phyloP scores from a whole-genome alignment of 176 grass and related monocot genomes.

The Thalia dealbata region DNA sequence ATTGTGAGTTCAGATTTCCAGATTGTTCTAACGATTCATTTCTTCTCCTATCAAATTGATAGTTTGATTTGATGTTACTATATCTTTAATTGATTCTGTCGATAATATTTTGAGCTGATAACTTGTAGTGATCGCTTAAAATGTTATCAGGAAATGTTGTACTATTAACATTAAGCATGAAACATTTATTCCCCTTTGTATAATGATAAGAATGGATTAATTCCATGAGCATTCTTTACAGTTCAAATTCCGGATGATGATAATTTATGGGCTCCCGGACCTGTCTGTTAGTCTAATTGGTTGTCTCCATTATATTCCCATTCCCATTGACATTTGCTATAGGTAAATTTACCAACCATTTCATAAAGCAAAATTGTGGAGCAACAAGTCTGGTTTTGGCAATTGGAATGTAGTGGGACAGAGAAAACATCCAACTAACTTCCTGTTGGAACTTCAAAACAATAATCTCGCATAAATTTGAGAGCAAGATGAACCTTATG shows the following conservation, averaged over 20 bases:
- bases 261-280: not conserved
- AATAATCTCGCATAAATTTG: too few species aligned
- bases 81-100: constrained; percentile 1
- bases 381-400: too few species aligned
- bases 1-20: not conserved
- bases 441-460: too few species aligned
- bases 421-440: too few species aligned
- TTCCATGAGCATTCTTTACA: not conserved
- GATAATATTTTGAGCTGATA: constrained; percentile 3
- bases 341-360: too few species aligned
- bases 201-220: not conserved
- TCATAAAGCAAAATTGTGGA: too few species aligned
- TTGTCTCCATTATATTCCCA: too few species aligned
- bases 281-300: too few species aligned
- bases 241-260: not conserved
- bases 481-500: too few species aligned
- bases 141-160: not conserved
- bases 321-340: too few species aligned
- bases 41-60: constrained; percentile 8
- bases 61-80: not conserved
- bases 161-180: not conserved
- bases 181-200: not conserved
- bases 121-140: not conserved
- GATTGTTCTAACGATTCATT: constrained; percentile 11
- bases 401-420: too few species aligned